A percentile compares a stretch with the other conserved stretches of the same genome.
phyloP scores from a whole-genome alignment of 805 yeast species.

The Wickerhamomyces sydowiorum region DNA sequence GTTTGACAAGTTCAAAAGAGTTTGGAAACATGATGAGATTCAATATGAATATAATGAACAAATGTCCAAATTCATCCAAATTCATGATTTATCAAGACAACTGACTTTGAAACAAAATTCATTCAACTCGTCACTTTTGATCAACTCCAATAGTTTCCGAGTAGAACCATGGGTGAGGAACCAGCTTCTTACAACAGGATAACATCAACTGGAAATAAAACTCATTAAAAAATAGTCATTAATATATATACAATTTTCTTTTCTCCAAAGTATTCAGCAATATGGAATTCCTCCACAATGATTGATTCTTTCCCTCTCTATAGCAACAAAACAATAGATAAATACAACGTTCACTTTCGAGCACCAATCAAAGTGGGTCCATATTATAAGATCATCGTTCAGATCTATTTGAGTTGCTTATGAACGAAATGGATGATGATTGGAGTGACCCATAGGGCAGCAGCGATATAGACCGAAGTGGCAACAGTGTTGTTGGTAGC shows the following conservation, averaged over 20 bases:
- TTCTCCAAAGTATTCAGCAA: no score
- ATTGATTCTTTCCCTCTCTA: neutral
- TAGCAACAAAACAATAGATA: neutral
- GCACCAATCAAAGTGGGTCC: neutral
- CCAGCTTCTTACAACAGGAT: neutral
- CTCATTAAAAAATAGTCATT: neutral
- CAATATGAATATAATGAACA: slow-evolving; percentile 12
- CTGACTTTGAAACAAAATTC: slow-evolving; percentile 16
- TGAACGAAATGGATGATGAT: slow-evolving; percentile 48
- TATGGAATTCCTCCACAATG: no score
- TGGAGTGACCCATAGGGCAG: slow-evolving; percentile 54
- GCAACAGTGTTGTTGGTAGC: slow-evolving; percentile 53
- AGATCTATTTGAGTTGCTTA: slow-evolving; percentile 34
- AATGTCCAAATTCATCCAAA: slow-evolving; percentile 7
- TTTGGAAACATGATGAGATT: slow-evolving; percentile 14
- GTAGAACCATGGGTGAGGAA: slow-evolving; percentile 15
- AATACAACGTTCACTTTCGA: no score
- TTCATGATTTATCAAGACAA: slow-evolving; percentile 14
- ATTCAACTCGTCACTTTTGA: slow-evolving; percentile 5
- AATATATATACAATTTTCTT: slow-evolving; percentile 1
- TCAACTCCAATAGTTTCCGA: slow-evolving; percentile 8
- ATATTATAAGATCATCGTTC: neutral
- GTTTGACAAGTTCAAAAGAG: slow-evolving; percentile 22
- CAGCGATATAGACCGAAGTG: slow-evolving; percentile 57
- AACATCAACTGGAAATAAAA: neutral